Evolutionary conservation across 2,329 filamentous ascomycete species (phyloP), one percentile per base, ranked within the genome.

Genomic region (Cercospora brassicicola): DNA sequence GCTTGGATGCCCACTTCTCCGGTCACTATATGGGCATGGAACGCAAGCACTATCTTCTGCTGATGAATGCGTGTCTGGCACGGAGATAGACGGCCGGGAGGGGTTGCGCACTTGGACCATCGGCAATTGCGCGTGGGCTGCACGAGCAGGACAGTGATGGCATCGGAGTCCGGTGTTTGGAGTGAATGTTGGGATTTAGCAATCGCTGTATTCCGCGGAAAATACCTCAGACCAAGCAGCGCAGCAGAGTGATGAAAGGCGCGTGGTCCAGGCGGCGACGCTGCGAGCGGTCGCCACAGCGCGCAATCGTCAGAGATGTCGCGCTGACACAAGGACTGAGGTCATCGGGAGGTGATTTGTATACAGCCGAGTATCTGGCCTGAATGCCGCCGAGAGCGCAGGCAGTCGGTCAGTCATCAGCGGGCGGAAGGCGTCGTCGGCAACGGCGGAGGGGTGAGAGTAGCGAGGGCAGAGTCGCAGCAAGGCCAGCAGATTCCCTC

Each of bases 311-410:
- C 36, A 15, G 45, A 26, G 61, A 60, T 13, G 15, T 33, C 45
- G 36, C 18, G 61, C 61, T 55, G 61, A 63, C 42, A 55, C 42
- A 28, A 26, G n/a, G n/a, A 55, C 61, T 63, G 45, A 63, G 45
- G 61, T 31, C 61, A 63, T 63, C 28, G 48, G 45, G 18, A 20
- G 26, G 30, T 55, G 60, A 36, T 53, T 36, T 62, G 60, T 62
- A 62, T 62, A 62, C 60, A 33, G 60, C 60, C 60, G 60, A 62
- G 60, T 55, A 53, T 62, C 60, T 53, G 48, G 60, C 60, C n/a
- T 62, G 60, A 62, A 62, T 33, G 28, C 45, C 45, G 61, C 61
- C 61, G 61, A 63, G 42, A 18, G 2, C 1, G 33, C 33, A 39
- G 33, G 13, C 33, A 39, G 33, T 39, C 33, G 33, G 10, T 11